phyloP scores from a whole-genome alignment of 2,329 filamentous ascomycete genomes.

The Cercospora janseana region DNA sequence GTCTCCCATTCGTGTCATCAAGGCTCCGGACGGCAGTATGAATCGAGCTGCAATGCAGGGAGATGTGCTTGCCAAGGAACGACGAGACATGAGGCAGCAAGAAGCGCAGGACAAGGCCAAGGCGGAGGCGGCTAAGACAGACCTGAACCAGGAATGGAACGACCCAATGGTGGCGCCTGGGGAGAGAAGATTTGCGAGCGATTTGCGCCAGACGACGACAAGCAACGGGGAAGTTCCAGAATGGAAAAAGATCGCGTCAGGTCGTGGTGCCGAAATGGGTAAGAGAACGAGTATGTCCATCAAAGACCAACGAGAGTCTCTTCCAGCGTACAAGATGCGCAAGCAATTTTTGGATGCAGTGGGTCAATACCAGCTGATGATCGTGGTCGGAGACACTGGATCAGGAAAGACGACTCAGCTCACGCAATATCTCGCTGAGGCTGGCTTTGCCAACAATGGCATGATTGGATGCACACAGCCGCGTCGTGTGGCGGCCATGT shows the following conservation, averaged over 20 bases:
- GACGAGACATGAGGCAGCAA: conserved; percentile 82
- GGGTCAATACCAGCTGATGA: conserved; percentile 80
- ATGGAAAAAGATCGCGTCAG: conserved; percentile 78
- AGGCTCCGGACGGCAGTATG: conserved; percentile 96
- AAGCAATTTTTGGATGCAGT: conserved; percentile 85
- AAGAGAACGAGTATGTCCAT: conserved; percentile 89
- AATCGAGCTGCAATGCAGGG: conserved; percentile 96
- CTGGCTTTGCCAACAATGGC: conserved; percentile 79
- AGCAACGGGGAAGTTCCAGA: conserved; percentile 73
- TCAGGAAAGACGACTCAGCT: conserved; percentile 97
- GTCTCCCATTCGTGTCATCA: conserved; percentile 93
- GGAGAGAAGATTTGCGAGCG: conserved; percentile 82
- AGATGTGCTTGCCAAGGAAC: conserved; percentile 81
- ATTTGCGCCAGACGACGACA: conserved; percentile 69
- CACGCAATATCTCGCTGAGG: conserved; percentile 92
- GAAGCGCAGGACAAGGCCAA: conserved; percentile 77
- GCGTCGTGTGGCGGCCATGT: conserved; percentile 95
- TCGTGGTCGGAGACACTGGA: conserved; percentile 95
- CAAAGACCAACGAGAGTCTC: conserved; percentile 85
- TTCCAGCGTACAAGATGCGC: conserved; percentile 88
- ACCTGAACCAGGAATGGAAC: conserved; percentile 88
- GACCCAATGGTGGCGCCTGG: conserved; percentile 91
- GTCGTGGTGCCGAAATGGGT: conserved; percentile 71
- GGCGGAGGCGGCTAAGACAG: conserved; percentile 72
- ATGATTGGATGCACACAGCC: conserved; percentile 97